phyloP scores from a whole-genome alignment of 108 stramenopile genomes.

The Cyclostephanos tholiformis region DNA sequence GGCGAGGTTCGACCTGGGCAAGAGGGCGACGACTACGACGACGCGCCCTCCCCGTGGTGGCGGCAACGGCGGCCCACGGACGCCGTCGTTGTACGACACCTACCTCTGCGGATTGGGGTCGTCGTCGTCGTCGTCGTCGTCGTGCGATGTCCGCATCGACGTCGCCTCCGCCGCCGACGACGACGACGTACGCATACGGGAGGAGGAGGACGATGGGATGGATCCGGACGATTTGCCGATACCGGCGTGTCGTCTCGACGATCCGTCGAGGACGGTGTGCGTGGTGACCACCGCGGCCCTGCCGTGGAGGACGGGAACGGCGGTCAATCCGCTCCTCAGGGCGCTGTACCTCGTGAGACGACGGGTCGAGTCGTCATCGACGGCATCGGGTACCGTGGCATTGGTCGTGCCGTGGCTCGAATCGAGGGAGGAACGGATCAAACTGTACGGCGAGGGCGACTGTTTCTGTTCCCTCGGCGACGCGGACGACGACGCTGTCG shows the following conservation, averaged over 20 bases:
- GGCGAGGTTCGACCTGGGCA: no score
- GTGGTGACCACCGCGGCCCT: constrained; percentile 71
- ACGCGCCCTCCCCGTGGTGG: no score
- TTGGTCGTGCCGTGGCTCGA: constrained; percentile 65
- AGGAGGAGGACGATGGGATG: no score
- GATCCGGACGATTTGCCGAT: not conserved
- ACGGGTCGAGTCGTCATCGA: constrained; percentile 14
- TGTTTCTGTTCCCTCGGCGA: constrained; percentile 10
- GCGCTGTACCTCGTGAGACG: constrained; percentile 61
- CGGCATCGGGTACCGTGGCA: constrained; percentile 26
- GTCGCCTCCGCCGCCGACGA: no score
- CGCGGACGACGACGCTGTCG: not conserved
- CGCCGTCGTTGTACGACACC: no score
- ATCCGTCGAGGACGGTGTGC: constrained; percentile 45
- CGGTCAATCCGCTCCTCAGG: constrained; percentile 74
- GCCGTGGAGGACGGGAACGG: constrained; percentile 83
- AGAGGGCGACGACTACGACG: no score
- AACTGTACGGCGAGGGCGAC: constrained; percentile 35
- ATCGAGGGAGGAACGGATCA: constrained; percentile 31
- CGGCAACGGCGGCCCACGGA: no score
- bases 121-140: no score
- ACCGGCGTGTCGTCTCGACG: not conserved
- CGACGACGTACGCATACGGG: no score
- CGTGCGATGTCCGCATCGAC: no score
- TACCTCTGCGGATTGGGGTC: no score